Evolutionary conservation across 148 eudicot genomes (phyloP), one percentile per base, ranked within the genome.

Genomic region (Drosera capensis): DNA sequence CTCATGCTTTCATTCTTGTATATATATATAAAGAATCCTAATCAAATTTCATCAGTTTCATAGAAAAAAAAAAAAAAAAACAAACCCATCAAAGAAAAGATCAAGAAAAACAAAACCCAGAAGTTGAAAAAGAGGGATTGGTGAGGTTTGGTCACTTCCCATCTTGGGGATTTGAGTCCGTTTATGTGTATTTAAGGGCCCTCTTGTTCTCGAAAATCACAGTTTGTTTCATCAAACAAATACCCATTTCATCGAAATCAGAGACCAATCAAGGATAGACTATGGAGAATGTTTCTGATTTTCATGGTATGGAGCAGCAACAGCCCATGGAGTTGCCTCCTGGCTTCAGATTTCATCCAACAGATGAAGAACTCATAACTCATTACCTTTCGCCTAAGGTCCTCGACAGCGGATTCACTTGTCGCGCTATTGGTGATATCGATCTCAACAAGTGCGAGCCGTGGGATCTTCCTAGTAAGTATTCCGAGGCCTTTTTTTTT

Each of bases 361-460:
- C 84, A 0, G 94, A 86, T 25, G 96, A 86, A 66, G 96, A 86
- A 52, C 60, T 86, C 25, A 82, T 86, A 47, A 71, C 74, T 54
- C 80, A 76, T 50, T 86, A 86, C 25, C 45, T 86, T 1, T 67
- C 68, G 2, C 67, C 67, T 21, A 86, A 79, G 35, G 87, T 66
- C 30, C 3, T 67, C 15, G 85, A 86, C 21, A 54, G 11, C 49
- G 55, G 25, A 2, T 86, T 82, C 66, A 57, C 60, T 21, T 70
- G 82, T 23, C 52, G 54, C 39, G 96, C 96, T 30, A 76, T 86
- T 38, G 88, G 82, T 11, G 87, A 75, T 8, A 93, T 71, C 12
- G 96, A 86, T 62, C 78, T 86, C 73, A 86, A 86, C 79, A 82
- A 76, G 73, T 64, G 70, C 53, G 96, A 86, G 57, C 96, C 96